Base-by-base conservation (phyloP, 2,329 filamentous ascomycete species). In the Didymosphaeria variabile region DNA sequence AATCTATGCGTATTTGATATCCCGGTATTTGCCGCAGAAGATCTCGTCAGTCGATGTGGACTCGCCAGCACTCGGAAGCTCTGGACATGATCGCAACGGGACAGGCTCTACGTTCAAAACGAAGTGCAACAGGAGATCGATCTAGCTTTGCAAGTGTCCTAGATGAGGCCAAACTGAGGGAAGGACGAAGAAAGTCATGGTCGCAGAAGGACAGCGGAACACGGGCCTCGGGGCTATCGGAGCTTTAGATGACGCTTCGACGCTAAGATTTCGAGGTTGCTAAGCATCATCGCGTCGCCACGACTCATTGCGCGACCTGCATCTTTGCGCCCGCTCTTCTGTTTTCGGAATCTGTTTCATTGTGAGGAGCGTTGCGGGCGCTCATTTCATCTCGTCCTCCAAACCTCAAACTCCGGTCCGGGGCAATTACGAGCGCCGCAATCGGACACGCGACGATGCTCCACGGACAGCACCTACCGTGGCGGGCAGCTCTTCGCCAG, bases 401-500 rank as follows among this genome's bases (percentile, higher is more conserved):
- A 26, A 46, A n/a, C 21, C 51, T 55, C n/a, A n/a, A n/a, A n/a
- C 38, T 54, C 50, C 26, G 55, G 42, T 58, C 59, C 65, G 60
- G 63, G 50, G 57, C 31, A 46, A 51, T 50, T 55, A 31, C 57
- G 13, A 56, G 38, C 52, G 53, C 42, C 42, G 53, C 42, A 23
- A 46, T 36, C 64, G 46, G 58, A 23, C 46, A 56, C 66, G 63
- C 45, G 60, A 45, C 45, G 52, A 90, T 90, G 88, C 83, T 88
- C 77, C 87, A 87, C 81, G 84, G 86, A 72, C 86, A 87, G 79
- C 86, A 85, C 68, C 79, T 89, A 73, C 86, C 87, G 80, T 90
- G 88, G 88, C 86, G 88, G 81, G 81, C 82, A 78, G 87, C 86
- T 70, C 81, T 87, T 72, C 83, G 82, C 67, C 81, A 81, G 69